A percentile compares a stretch with the other conserved stretches of the same genome.
Conservation (phyloP, 2,329 filamentous ascomycete genomes). For the Dactylonectria macrodidyma region DNA sequence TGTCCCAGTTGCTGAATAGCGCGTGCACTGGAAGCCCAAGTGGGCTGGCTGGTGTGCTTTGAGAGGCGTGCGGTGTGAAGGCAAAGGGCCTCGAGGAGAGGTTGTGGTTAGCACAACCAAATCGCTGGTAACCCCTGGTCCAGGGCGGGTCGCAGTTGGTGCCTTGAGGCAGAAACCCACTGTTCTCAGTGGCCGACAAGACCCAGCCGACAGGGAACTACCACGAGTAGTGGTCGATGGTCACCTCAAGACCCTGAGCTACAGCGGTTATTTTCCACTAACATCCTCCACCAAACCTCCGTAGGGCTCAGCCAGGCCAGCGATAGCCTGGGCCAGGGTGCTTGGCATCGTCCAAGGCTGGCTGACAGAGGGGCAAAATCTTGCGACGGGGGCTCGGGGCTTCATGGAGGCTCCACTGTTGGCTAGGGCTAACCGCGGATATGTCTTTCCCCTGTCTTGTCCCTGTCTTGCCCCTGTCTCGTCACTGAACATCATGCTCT, state of each 20-base stretch:
- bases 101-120: slow-evolving; percentile 2
- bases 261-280: background rate
- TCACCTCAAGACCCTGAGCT: background rate
- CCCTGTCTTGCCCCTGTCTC: background rate
- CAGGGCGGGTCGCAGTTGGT: background rate
- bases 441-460: background rate
- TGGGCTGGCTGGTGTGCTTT: background rate
- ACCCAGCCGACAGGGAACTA: background rate
- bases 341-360: slow-evolving; percentile 12
- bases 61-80: background rate
- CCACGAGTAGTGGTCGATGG: background rate
- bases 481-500: background rate
- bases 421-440: background rate
- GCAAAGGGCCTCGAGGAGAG: background rate
- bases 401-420: background rate
- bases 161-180: background rate
- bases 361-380: background rate
- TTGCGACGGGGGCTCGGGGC: background rate
- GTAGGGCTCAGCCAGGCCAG: slow-evolving; percentile 13
- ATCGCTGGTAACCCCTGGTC: slow-evolving; percentile 14
- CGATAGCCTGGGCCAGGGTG: background rate
- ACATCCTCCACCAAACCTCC: slow-evolving; percentile 3
- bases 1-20: background rate
- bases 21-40: background rate
- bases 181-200: background rate